A percentile compares a stretch with the other conserved stretches of the same genome.
phyloP scores from a whole-genome alignment of 2,329 filamentous ascomycete species.

The Fusarium liriodendri region DNA sequence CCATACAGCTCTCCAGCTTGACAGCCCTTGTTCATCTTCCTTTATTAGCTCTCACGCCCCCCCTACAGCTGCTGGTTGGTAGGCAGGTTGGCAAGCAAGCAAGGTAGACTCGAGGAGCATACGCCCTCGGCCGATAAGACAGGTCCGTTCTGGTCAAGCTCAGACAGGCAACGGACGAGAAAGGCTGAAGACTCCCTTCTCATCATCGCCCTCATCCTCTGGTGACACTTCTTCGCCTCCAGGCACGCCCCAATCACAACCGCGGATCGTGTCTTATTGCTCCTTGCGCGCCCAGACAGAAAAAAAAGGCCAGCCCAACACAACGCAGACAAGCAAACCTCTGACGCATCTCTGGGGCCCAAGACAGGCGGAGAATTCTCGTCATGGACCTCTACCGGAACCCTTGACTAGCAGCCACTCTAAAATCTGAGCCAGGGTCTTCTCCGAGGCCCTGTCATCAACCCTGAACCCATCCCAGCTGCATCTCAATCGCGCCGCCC shows the following conservation, averaged over 20 bases:
- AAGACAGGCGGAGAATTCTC: slow-evolving; percentile 53
- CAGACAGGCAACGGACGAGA: slow-evolving; percentile 35
- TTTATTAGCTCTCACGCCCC: slow-evolving; percentile 35
- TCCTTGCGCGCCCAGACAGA: slow-evolving; percentile 13
- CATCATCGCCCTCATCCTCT: slow-evolving; percentile 16
- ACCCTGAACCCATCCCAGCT: slow-evolving; percentile 55
- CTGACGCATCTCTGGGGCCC: slow-evolving; percentile 30
- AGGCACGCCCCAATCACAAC: slow-evolving; percentile 34
- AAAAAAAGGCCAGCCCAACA: neutral
- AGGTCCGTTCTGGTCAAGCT: slow-evolving; percentile 27
- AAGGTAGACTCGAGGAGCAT: slow-evolving; percentile 12
- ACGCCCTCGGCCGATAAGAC: slow-evolving; percentile 25
- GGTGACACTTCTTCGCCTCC: slow-evolving; percentile 29
- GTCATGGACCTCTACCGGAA: slow-evolving; percentile 46
- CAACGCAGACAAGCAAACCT: slow-evolving; percentile 32
- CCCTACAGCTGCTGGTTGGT: slow-evolving; percentile 1
- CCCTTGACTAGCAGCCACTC: slow-evolving; percentile 54
- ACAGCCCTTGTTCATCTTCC: slow-evolving; percentile 33
- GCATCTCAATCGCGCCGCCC: slow-evolving; percentile 56
- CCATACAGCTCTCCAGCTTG: slow-evolving; percentile 30
- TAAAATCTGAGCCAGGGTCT: slow-evolving; percentile 51
- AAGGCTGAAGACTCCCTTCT: slow-evolving; percentile 34
- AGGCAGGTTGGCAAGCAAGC: neutral
- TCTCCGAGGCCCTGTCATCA: slow-evolving; percentile 52
- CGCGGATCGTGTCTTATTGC: slow-evolving; percentile 44